Evolutionary conservation across 2,329 filamentous ascomycete species (phyloP).

Genomic region (Fusarium brachygibbosum): DNA sequence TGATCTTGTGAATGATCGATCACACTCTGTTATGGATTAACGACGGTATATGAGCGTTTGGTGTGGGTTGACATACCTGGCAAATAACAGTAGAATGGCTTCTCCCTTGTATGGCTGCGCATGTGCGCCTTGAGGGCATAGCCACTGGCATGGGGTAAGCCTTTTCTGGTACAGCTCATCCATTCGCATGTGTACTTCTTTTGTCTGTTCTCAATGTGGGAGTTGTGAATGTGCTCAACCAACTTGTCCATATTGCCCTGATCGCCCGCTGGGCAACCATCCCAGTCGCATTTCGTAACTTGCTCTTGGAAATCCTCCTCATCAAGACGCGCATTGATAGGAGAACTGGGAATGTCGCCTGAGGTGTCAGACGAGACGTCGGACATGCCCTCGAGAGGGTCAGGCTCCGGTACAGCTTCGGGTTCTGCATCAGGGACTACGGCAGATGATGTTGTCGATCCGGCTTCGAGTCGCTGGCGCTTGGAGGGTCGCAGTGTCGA

Average conservation of each 20-base stretch:
- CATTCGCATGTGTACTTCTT: conserved; percentile 99
- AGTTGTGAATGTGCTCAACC: conserved; percentile 88
- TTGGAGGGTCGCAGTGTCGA: conserved; percentile 60
- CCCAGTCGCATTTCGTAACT: conserved; percentile 83
- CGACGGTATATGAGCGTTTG: background rate
- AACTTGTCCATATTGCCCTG: conserved; percentile 84
- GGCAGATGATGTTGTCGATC: conserved; percentile 62
- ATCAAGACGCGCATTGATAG: conserved; percentile 74
- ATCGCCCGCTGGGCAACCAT: conserved; percentile 78
- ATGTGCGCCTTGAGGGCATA: conserved; percentile 98
- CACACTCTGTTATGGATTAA: conserved; percentile 78
- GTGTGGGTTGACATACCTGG: conserved; percentile 74
- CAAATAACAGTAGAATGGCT: conserved; percentile 96
- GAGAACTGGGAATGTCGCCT: conserved; percentile 83
- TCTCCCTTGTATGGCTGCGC: conserved; percentile 97
- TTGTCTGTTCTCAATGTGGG: conserved; percentile 92
- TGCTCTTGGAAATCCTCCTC: conserved; percentile 84
- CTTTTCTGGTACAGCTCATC: conserved; percentile 89
- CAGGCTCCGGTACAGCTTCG: conserved; percentile 62
- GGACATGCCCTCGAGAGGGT: conserved; percentile 70
- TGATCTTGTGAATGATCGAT: conserved; percentile 94
- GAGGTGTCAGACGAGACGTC: conserved; percentile 93
- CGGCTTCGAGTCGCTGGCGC: conserved; percentile 61
- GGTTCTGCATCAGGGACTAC: conserved; percentile 59
- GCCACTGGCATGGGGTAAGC: conserved; percentile 91